Percentiles rank a stretch among this genome's conserved stretches.
phyloP scores from a whole-genome alignment of 1,284 basidiomycete species.

The Ganoderma lucidum region DNA sequence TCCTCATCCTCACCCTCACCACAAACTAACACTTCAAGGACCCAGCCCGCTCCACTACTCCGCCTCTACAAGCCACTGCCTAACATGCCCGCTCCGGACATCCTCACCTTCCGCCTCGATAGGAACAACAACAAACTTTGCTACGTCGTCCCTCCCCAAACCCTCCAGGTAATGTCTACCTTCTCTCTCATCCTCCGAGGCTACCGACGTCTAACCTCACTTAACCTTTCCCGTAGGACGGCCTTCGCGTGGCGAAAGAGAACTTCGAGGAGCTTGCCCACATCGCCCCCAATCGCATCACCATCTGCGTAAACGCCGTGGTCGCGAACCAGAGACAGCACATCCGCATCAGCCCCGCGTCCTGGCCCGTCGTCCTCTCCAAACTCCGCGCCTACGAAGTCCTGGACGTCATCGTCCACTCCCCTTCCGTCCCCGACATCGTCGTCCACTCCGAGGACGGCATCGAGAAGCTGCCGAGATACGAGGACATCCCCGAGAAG shows the following conservation, averaged over 20 bases:
- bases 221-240: conserved; percentile 50
- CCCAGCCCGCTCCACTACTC: too few relatives aligned
- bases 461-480: conserved; percentile 26
- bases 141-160: background rate
- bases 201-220: background rate
- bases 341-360: conserved; percentile 62
- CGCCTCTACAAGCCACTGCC: background rate
- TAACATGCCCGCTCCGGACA: background rate
- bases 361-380: conserved; percentile 58
- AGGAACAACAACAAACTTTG: conserved; percentile 3
- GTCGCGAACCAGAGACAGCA: conserved; percentile 42
- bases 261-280: conserved; percentile 55
- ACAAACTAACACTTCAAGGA: too few relatives aligned
- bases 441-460: conserved; percentile 19
- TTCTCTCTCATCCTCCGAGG: too few relatives aligned
- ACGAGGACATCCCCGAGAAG: conserved; percentile 23
- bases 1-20: too few relatives aligned
- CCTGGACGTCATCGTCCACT: conserved; percentile 54
- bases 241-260: conserved; percentile 57
- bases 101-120: background rate
- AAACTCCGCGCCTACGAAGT: conserved; percentile 61
- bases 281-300: conserved; percentile 51
- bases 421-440: conserved; percentile 18
- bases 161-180: background rate
- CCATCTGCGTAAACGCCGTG: conserved; percentile 51